Conservation (phyloP, 1,284 basidiomycete genomes). For the Psilocybe mexicana region DNA sequence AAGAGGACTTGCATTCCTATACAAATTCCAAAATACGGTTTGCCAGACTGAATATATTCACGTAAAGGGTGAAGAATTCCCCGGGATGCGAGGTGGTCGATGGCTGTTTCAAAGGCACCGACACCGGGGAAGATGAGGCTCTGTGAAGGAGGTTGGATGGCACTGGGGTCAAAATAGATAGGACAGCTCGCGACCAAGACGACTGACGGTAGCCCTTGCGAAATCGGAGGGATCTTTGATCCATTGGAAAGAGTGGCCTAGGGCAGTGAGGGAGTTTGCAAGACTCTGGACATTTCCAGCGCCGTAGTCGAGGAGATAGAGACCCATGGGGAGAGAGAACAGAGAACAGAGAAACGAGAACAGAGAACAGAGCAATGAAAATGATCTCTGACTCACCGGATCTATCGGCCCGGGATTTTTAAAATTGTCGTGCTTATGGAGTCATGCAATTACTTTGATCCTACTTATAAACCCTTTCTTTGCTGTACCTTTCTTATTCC, state of each 20-base stretch:
- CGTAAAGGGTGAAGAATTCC: slow-evolving; percentile 83
- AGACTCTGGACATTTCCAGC: slow-evolving; percentile 94
- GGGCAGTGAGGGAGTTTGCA: slow-evolving; percentile 87
- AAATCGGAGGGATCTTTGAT: slow-evolving; percentile 86
- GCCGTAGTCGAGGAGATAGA: slow-evolving; percentile 94
- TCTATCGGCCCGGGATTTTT: slow-evolving; percentile 22
- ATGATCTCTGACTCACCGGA: slow-evolving; percentile 20
- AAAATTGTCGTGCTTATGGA: slow-evolving; percentile 24
- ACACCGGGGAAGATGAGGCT: slow-evolving; percentile 98
- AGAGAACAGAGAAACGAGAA: background rate
- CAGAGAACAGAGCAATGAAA: slow-evolving; percentile 4
- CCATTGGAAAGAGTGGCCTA: slow-evolving; percentile 93
- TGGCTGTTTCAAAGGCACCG: slow-evolving; percentile 90
- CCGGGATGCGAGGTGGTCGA: slow-evolving; percentile 72
- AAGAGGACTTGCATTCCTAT: slow-evolving; percentile 98
- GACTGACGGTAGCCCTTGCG: slow-evolving; percentile 83
- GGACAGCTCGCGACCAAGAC: background rate
- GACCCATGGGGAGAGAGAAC: slow-evolving; percentile 46
- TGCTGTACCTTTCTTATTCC: slow-evolving; percentile 6
- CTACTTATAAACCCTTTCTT: slow-evolving; percentile 2
- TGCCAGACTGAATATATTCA: slow-evolving; percentile 85
- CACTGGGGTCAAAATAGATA: slow-evolving; percentile 2
- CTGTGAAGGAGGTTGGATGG: slow-evolving; percentile 43
- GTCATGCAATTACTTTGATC: slow-evolving; percentile 6
- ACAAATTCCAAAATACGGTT: slow-evolving; percentile 97